Conservation (phyloP, 192 early-diverging fungal genomes). For the Gryganskiella cystojenkinii region DNA sequence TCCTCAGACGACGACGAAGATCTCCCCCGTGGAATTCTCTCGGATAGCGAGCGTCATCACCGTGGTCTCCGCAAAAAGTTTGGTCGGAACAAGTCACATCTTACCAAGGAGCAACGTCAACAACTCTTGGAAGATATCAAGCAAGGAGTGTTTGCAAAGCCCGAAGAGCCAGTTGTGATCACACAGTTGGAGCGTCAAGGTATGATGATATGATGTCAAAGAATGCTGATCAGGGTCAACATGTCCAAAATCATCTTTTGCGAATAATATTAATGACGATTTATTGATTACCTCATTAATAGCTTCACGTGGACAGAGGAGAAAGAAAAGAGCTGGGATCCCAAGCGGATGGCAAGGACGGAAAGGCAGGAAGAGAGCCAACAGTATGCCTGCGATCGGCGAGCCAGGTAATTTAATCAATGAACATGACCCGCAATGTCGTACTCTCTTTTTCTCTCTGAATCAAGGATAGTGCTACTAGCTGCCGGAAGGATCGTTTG, state of each 20-base stretch:
- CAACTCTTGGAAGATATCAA: constrained; percentile 45
- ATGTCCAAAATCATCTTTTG: no score
- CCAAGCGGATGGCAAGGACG: constrained; percentile 30
- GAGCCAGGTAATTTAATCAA: constrained; percentile 24
- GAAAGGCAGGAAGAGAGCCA: constrained; percentile 47
- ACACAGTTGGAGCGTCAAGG: constrained; percentile 32
- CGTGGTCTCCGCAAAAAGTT: constrained; percentile 31
- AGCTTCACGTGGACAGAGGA: constrained; percentile 25
- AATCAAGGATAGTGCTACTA: neutral
- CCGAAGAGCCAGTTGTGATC: constrained; percentile 21
- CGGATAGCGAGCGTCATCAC: constrained; percentile 43
- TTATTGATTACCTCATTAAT: neutral
- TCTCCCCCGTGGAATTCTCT: constrained; percentile 45
- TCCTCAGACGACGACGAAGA: constrained; percentile 45
- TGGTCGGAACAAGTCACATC: constrained; percentile 17
- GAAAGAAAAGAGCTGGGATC: constrained; percentile 40
- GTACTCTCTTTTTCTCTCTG: neutral
- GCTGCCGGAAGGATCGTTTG: neutral
- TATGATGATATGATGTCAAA: neutral
- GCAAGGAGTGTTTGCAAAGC: constrained; percentile 30
- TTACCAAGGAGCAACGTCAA: constrained; percentile 36
- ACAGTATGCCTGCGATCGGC: constrained; percentile 44
- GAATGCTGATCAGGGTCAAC: neutral
- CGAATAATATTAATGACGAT: neutral
- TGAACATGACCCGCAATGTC: neutral